Evolutionary conservation across 352 stramenopile species (phyloP), one percentile per base, ranked within the genome.

Genomic region (Aphanomyces euteiches): DNA sequence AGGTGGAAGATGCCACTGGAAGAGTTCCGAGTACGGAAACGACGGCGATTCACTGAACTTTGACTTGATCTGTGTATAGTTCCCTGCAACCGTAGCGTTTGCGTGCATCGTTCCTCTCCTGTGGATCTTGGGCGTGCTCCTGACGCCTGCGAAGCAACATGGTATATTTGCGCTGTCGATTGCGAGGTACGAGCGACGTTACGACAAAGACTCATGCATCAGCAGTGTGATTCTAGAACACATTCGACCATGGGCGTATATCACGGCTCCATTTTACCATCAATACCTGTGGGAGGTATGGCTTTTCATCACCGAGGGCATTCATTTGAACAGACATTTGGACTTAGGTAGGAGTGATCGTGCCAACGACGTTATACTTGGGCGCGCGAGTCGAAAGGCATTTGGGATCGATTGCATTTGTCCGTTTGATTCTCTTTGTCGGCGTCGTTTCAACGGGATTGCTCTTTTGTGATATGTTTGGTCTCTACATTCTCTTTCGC

Each of bases 241-340:
- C 64, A 95, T 95, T 37, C 85, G 88, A 3, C 88, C 88, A 21
- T 95, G 88, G 88, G 82, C 93, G 41, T 93, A 92, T 72, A 61
- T 94, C 57, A 93, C 88, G 5, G 82, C 88, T 7, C 86, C 86
- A 4, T 95, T 93, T 71, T 95, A 95, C 69, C 84, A 95, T 60
- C 88, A 87, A 17, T 78, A 92, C 67, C 65, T 92, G 13, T 38
- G 90, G 7, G 83, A 93, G 84, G 85, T 89, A 60, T 37, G 50
- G 36, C 8, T 53, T 12, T 58, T 8, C 39, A 3, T 15, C 39
- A 7, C n/a, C n/a, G 38, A 6, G n/a, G 28, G 28, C 28, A 28
- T 28, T 28, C 28, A 28, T 28, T 28, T 28, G 28, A 28, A 28
- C 28, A 2, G 28, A 28, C 28, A 28, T 28, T 28, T 28, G 8